Conservation (phyloP, 176 grass and related monocot genomes). For the Metroxylon sagu region DNA sequence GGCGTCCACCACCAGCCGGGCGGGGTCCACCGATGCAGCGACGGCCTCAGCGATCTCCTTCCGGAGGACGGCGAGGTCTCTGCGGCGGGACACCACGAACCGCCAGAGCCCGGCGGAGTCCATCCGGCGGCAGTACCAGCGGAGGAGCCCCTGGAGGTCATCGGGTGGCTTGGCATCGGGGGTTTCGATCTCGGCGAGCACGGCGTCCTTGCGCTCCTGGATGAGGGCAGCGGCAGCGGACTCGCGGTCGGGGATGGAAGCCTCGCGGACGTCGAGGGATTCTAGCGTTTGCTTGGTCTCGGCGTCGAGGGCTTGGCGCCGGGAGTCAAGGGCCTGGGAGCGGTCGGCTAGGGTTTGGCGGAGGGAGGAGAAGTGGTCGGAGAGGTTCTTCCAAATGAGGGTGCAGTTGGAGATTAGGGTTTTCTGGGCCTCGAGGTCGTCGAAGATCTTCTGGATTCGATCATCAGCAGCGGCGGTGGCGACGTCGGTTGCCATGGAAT, state of each 20-base stretch:
- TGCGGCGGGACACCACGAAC: conserved; percentile 34
- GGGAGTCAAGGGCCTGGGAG: conserved; percentile 30
- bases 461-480: conserved; percentile 26
- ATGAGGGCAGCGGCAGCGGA: conserved; percentile 7
- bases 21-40: conserved; percentile 41
- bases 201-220: conserved; percentile 19
- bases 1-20: conserved; percentile 57
- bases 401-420: conserved; percentile 32
- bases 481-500: conserved; percentile 34
- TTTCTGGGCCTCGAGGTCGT: conserved; percentile 51
- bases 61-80: conserved; percentile 33
- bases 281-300: conserved; percentile 22
- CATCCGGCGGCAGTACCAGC: conserved; percentile 73
- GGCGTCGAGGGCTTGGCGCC: conserved; percentile 21
- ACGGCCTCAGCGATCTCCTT: conserved; percentile 38
- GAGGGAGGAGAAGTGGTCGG: conserved; percentile 50
- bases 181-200: conserved; percentile 30
- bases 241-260: conserved; percentile 24
- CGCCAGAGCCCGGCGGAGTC: conserved; percentile 54
- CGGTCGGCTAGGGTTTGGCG: conserved; percentile 45
- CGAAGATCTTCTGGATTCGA: conserved; percentile 33
- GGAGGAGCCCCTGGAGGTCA: conserved; percentile 41
- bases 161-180: conserved; percentile 12
- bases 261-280: conserved; percentile 38
- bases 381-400: conserved; percentile 32